Base-by-base conservation (phyloP, 1,284 basidiomycete species). In the Ustilago vetiveriae region DNA sequence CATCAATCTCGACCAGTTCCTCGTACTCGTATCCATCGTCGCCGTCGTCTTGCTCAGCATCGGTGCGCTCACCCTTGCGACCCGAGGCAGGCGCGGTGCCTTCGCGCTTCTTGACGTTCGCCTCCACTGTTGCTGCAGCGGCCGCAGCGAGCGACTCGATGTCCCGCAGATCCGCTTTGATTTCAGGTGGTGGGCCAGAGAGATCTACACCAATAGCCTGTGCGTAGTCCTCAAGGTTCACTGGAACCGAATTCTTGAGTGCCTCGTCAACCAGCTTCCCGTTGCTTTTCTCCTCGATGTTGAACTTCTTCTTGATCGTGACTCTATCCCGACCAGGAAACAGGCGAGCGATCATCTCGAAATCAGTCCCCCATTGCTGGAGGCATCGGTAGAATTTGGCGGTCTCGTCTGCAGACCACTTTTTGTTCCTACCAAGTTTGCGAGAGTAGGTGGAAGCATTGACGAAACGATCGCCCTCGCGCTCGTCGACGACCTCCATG, bases 291-390 rank as follows among this genome's bases (percentile, higher is more conserved):
- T 94, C 92, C 82, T 94, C 92, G 0, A 88, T 85, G 74, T 90
- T 92, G 85, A 92, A 94, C 82, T 95, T 95, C 76, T 90, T 90
- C 83, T 92, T 92, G 83, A 93, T 93, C 40, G 91, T 88, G 72
- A 90, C 90, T 16, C 92, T 86, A 75, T 91, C 90, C n/a, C 92
- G 88, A 16, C 89, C 89, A 24, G 92, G 91, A 30, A 94, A 86
- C 10, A 93, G 86, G 63, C 89, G 89, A 2, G 92, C 90, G 54
- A 94, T 92, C 56, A 94, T 87, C 79, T 94, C 92, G 76, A 94
- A 94, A 72, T 94, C 93, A 79, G 92, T 91, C 30, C 92, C 92
- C 78, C 92, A 94, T 78, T 92, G 91, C 4, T 88, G 86, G 29
- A 94, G 83, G 11, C 91, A 91, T 55, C 90, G 86, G 78, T 88